These are phyloP conservation scores for Capsicum pubescens DNA, from an alignment of 257 asterid genomes.

Conservation along the genomic window DNA sequence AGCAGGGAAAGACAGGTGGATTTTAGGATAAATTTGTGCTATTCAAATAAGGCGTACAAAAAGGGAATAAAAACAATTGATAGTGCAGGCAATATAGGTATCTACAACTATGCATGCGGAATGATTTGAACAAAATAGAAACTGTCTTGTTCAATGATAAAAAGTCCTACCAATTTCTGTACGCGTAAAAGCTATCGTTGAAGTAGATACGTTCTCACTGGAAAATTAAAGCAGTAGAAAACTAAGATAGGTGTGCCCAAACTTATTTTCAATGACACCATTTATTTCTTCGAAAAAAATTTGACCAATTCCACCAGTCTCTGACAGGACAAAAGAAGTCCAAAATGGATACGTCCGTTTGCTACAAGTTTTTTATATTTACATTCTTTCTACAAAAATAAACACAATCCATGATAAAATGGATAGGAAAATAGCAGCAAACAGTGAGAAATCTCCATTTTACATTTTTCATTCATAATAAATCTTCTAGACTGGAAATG, in stretches of 20 bases:
- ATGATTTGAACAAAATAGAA: slow-evolving; percentile 8
- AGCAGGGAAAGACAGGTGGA: neutral
- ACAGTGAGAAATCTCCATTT: neutral
- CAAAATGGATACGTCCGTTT: neutral
- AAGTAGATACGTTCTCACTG: neutral
- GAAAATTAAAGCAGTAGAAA: neutral
- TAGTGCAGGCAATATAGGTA: slow-evolving; percentile 5
- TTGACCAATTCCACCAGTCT: neutral
- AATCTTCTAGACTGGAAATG: neutral
- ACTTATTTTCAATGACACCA: slow-evolving; percentile 2
- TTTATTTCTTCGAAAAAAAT: neutral
- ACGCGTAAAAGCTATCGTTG: neutral
- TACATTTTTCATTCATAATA: slow-evolving; percentile 4
- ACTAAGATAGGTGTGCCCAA: neutral
- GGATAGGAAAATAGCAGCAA: neutral
- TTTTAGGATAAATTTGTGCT: neutral
- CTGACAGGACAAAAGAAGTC: neutral
- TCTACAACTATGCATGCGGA: neutral
- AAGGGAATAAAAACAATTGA: neutral
- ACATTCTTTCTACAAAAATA: neutral
- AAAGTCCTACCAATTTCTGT: neutral
- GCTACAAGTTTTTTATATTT: neutral
- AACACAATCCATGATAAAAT: neutral
- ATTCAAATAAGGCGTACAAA: neutral
- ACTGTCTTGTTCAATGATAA: neutral